Evolutionary conservation across 169 alveolate genomes (phyloP), one percentile per base, ranked within the genome.

Genomic region (Perkinsus marinus): DNA sequence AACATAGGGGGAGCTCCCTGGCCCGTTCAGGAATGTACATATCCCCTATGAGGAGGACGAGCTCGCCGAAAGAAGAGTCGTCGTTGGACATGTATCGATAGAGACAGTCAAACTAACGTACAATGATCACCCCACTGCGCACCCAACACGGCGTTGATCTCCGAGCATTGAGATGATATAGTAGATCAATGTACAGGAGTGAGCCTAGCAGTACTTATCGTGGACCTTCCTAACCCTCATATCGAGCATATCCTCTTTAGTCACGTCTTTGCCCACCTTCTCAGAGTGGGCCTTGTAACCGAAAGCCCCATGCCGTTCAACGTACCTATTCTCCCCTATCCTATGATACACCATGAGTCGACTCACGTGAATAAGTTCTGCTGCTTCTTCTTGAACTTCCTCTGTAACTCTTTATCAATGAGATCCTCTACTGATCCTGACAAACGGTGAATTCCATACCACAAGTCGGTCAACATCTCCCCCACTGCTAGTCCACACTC

Each of bases 21-120:
- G 97, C 95, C 91, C 99, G 93, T 92, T 95, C 95, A 37, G 99
- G 99, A 43, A 97, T 97, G 93, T 96, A 96, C 92, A 97, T 93
- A 92, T 97, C 99, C 39, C 98, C 98, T 39, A 96, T 95, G 39
- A 97, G 94, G 6, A 97, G 94, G 34, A 95, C 99, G 39, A 97
- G 34, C 79, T 57, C 79, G 34, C 79, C 79, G 22, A 57, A 57
- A 30, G 79, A 57, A 19, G 79, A 57, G 79, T 57, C 79, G 36
- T 57, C 79, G 79, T 57, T 30, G 7, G 79, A 57, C 79, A 57
- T 57, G 5, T 19, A 43, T 16, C 79, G 34, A 57, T 2, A 57
- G 79, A 17, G 79, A 41, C 46, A 3, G 10, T 10, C 46, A 41
- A 41, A 41, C 46, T 41, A 6, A 3, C 3, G 19, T 41, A 41